Evolutionary conservation across 352 stramenopile species (phyloP).

Genomic region (Phytophthora brassicae): DNA sequence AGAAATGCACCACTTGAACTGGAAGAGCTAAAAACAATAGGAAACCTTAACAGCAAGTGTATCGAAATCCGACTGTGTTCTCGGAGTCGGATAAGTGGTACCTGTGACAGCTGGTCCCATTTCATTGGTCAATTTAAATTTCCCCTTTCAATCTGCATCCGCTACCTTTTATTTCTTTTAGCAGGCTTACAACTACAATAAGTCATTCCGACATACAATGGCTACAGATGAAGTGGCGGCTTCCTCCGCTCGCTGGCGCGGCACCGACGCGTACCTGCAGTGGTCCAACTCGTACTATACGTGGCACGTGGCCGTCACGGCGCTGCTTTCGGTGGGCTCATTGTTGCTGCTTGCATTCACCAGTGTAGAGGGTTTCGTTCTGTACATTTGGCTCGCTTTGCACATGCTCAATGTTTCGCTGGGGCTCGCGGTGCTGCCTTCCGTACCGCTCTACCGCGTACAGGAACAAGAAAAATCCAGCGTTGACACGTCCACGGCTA

Average conservation of each 20-base stretch:
- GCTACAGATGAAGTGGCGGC: slow-evolving; percentile 4
- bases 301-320: slow-evolving; percentile 51
- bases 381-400: slow-evolving; percentile 52
- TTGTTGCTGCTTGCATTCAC: slow-evolving; percentile 45
- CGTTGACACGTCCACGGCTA: slow-evolving; percentile 6
- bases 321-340: slow-evolving; percentile 45
- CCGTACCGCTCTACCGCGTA: slow-evolving; percentile 44
- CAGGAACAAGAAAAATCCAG: neutral
- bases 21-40: too few species aligned
- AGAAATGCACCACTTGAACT: too few species aligned
- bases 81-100: neutral
- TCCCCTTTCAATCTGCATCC: neutral
- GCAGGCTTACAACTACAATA: neutral
- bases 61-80: too few species aligned
- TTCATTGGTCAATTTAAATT: neutral
- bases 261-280: slow-evolving; percentile 51
- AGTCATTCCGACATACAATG: slow-evolving; percentile 11
- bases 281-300: slow-evolving; percentile 77
- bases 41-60: too few species aligned
- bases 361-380: slow-evolving; percentile 30
- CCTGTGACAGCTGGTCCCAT: neutral
- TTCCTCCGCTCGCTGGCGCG: slow-evolving; percentile 25
- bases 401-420: slow-evolving; percentile 63
- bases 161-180: neutral
- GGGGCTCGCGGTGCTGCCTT: slow-evolving; percentile 52